A percentile compares a stretch with the other conserved stretches of the same genome.
These are phyloP conservation scores for Nemania serpens DNA, from an alignment of 2,329 filamentous ascomycete species.

Conservation along the genomic window DNA sequence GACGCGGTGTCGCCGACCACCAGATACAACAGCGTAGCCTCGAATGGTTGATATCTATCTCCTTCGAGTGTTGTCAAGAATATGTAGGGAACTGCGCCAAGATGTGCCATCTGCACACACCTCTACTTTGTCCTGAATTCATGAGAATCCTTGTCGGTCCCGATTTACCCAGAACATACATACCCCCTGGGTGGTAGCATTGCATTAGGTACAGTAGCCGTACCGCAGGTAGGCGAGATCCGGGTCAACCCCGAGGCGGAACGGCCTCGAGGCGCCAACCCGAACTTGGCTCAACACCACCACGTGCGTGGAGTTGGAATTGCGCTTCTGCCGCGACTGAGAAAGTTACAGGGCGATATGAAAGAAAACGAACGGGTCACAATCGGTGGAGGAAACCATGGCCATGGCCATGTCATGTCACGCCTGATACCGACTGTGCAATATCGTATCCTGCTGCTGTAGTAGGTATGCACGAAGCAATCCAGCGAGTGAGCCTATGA, in stretches of 20 bases:
- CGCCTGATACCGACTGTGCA: no score
- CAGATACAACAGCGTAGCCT: no score
- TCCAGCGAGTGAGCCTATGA: no score
- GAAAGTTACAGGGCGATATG: neutral
- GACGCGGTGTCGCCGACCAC: neutral
- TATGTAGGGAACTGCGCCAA: neutral
- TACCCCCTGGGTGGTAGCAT: slow-evolving; percentile 10
- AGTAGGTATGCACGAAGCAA: no score
- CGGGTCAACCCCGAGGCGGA: neutral
- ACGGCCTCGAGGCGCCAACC: neutral
- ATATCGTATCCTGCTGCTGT: no score
- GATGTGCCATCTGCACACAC: neutral
- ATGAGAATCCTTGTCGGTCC: neutral
- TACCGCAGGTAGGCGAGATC: slow-evolving; percentile 12
- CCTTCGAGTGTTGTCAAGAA: no score
- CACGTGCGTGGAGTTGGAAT: slow-evolving; percentile 14
- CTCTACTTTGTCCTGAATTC: neutral
- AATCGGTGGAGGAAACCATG: neutral
- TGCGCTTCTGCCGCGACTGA: neutral
- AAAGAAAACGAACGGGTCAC: neutral
- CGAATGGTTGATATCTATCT: no score
- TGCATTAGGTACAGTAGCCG: slow-evolving; percentile 11
- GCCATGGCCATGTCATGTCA: neutral
- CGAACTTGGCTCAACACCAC: slow-evolving; percentile 1
- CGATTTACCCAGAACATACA: neutral